Base-by-base conservation (phyloP, 2,329 filamentous ascomycete genomes). In the Tolypocladium endophyticum region DNA sequence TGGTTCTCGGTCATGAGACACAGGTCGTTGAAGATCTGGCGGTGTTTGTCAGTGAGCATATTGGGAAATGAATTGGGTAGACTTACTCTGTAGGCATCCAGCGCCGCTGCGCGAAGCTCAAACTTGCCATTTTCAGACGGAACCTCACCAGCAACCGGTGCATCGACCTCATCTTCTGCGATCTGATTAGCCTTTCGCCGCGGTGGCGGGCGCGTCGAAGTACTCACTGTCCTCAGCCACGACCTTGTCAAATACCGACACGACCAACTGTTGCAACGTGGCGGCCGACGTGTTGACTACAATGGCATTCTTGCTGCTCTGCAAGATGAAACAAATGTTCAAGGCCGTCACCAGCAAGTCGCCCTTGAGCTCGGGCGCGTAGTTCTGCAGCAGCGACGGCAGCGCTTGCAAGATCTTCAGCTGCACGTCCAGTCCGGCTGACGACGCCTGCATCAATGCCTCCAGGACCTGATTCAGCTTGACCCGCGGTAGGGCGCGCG, bases 211-310 rank as follows among this genome's bases (percentile, higher is more conserved):
- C 9, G 50, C 30, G 30, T 35, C 20, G 0, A 8, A 36, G 7
- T 16, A 79, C 84, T 71, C 74, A 88, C 87, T 87, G 71, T 97
- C 92, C 77, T 97, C 92, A 7, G 78, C 77, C 0, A 87, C 83
- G 2, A 97, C 91, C 71, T 95, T 94, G 71, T 97, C 94, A 73
- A 97, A 97, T 0, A 96, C 89, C 0, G 90, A 88, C 38, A 94
- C 90, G 9, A 97, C 87, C 18, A 99, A 82, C 72, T 97, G 94
- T 73, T 97, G 93, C 58, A 99, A 78, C 2, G 94, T 97, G n/a
- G 94, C 94, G 33, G 93, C 91, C 12, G 94, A 94, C 1, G 95
- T 97, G 67, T 95, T 95, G 70, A 93, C 95, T 66, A 99, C 92
- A 57, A 96, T 92, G 33, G 87, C 86, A 76, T 92, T 95, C 75